Conservation (phyloP, 352 stramenopile species). For the Pythium coloratum region DNA sequence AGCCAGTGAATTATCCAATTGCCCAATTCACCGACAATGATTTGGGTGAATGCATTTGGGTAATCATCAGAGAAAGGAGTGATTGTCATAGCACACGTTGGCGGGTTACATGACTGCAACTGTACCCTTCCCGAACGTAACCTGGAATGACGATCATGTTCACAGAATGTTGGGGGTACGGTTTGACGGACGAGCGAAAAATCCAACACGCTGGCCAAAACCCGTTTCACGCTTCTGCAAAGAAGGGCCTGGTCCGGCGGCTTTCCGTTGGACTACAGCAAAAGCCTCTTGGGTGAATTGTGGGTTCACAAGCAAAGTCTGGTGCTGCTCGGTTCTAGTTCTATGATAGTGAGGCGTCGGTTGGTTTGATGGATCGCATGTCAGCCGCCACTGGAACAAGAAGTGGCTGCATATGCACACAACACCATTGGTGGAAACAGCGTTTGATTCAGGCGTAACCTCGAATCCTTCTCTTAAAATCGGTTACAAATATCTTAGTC, state of each 20-base stretch:
- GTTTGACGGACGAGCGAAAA: constrained; percentile 6
- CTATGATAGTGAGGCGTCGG: not conserved
- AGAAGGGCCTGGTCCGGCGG: constrained; percentile 16
- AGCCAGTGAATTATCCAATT: constrained; percentile 17
- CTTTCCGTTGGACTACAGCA: constrained; percentile 1
- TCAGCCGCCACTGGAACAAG: too few relatives aligned
- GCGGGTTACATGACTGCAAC: not conserved
- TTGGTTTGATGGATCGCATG: not conserved
- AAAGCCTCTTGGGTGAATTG: not conserved
- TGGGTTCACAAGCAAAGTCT: not conserved
- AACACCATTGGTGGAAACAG: not conserved
- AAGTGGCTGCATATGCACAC: too few relatives aligned
- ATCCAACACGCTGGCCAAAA: constrained; percentile 4
- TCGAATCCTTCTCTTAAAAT: constrained; percentile 5
- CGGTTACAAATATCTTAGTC: constrained; percentile 22
- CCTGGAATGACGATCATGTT: constrained; percentile 1
- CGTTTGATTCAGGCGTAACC: too few relatives aligned
- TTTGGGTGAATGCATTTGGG: constrained; percentile 12
- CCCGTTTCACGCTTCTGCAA: constrained; percentile 17
- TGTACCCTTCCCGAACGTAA: not conserved
- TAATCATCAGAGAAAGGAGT: constrained; percentile 9
- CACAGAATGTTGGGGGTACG: constrained; percentile 19
- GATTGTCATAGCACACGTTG: not conserved
- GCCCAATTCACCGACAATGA: not conserved
- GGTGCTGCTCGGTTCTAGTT: not conserved